Evolutionary conservation across 495 filamentous ascomycete species (phyloP).

Genomic region (Hamigera avellanea): DNA sequence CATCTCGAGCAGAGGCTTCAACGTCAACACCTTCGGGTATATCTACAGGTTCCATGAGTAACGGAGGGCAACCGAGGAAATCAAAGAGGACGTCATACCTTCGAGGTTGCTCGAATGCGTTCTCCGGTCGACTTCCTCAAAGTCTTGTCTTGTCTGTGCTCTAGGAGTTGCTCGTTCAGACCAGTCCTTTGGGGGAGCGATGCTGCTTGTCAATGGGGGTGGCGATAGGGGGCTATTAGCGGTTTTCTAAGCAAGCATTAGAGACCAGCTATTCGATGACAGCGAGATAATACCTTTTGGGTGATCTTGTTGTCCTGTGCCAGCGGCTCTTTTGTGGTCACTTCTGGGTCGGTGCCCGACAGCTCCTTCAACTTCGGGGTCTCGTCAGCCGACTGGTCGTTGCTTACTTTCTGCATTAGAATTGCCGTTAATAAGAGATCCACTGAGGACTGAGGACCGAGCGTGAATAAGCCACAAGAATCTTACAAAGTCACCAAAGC

Average conservation of each 20-base stretch:
- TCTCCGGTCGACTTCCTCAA: conserved; percentile 44
- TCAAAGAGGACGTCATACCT: conserved; percentile 36
- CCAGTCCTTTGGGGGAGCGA: conserved; percentile 50
- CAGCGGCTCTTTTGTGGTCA: too few species aligned
- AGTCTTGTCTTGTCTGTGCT: conserved; percentile 65
- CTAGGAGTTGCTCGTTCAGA: conserved; percentile 65
- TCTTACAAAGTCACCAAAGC: conserved; percentile 68
- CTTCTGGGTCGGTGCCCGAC: too few species aligned
- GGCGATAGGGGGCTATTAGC: conserved; percentile 41
- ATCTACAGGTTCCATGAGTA: conserved; percentile 19
- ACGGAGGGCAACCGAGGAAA: conserved; percentile 2
- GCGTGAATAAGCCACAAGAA: conserved; percentile 2
- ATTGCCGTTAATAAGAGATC: too few species aligned
- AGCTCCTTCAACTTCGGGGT: too few species aligned
- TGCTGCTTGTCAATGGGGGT: conserved; percentile 56
- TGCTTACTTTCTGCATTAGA: too few species aligned
- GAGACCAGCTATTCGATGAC: not conserved
- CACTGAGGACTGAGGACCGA: too few species aligned
- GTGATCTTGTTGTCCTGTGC: too few species aligned
- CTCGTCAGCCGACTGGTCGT: too few species aligned
- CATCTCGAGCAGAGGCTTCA: conserved; percentile 22
- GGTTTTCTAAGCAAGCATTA: conserved; percentile 4
- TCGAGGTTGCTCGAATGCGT: conserved; percentile 54
- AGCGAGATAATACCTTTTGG: too few species aligned
- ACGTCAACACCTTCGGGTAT: conserved; percentile 31